Evolutionary conservation across 2,329 filamentous ascomycete species (phyloP), one percentile per base, ranked within the genome.

Genomic region (Sporothrix inflata): DNA sequence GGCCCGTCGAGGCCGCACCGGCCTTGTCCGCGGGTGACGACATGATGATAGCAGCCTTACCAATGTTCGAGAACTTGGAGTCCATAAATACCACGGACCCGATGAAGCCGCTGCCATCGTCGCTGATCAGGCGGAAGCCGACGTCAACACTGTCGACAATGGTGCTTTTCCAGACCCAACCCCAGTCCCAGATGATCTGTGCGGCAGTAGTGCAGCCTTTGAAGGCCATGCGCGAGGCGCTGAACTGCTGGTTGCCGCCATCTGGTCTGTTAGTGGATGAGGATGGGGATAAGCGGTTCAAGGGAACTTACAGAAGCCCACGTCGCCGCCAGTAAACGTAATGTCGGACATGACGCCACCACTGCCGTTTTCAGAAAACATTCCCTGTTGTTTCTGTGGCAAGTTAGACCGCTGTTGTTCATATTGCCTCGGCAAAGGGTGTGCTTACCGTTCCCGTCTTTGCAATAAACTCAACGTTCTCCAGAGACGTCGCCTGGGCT

Each of bases 251-350:
- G 76, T 71, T 80, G 66, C 74, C 57, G 1, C 69, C 73, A n/a
- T n/a, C n/a, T n/a, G n/a, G n/a, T n/a, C n/a, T n/a, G n/a, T n/a
- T n/a, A n/a, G n/a, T n/a, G n/a, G n/a, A n/a, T n/a, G n/a, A n/a
- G n/a, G n/a, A n/a, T n/a, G n/a, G n/a, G n/a, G n/a, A n/a, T n/a
- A n/a, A n/a, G n/a, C n/a, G n/a, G n/a, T n/a, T n/a, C n/a, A n/a
- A n/a, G n/a, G n/a, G n/a, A n/a, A n/a, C n/a, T n/a, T n/a, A 77
- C 87, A 87, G 53, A 85, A 84, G 69, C 88, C 89, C 69, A 86
- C 83, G 9, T 83, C 80, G 60, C 90, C 90, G 71, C 89, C 89
- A 69, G 84, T 86, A 19, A 47, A 47, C 11, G 45, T 47, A 12
- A 47, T 19, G 14, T 47, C 45, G 14, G 45, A 47, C 12, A 47